Percentiles rank a stretch among this genome's conserved stretches.
Conservation (phyloP, 306 rosid species). For the Neltuma alba region DNA sequence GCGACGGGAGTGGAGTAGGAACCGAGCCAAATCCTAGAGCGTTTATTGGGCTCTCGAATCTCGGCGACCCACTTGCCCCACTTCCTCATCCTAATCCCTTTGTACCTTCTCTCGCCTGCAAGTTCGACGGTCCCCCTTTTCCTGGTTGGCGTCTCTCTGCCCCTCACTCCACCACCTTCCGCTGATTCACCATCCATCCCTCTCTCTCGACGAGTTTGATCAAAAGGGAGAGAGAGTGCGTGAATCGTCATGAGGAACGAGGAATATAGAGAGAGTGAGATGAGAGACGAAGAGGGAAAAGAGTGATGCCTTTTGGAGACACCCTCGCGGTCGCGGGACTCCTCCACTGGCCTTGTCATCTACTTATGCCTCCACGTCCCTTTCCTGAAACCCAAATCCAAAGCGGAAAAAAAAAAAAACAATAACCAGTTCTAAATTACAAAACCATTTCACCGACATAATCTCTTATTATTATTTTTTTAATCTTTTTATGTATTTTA, state of each 20-base stretch:
- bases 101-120: conserved; percentile 73
- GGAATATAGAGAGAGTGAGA: conserved; percentile 30
- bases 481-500: too few species aligned
- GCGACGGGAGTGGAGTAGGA: conserved; percentile 93
- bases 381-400: conserved; percentile 34
- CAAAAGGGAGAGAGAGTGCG: conserved; percentile 39
- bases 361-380: conserved; percentile 72
- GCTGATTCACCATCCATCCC: conserved; percentile 34
- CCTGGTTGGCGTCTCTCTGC: conserved; percentile 36
- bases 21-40: conserved; percentile 97
- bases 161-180: conserved; percentile 21
- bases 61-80: conserved; percentile 99
- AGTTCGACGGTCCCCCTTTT: conserved; percentile 40
- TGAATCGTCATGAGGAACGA: conserved; percentile 39
- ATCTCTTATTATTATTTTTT: not conserved
- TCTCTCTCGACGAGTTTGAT: not conserved
- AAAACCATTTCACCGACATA: conserved; percentile 63
- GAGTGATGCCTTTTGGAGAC: conserved; percentile 31
- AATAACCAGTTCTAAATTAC: not conserved
- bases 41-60: conserved; percentile 96
- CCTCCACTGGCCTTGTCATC: conserved; percentile 64
- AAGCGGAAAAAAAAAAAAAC: not conserved
- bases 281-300: conserved; percentile 28
- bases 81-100: conserved; percentile 99
- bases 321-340: conserved; percentile 51